Evolutionary conservation across 306 rosid species (phyloP).

Genomic region (Castanea mollissima): DNA sequence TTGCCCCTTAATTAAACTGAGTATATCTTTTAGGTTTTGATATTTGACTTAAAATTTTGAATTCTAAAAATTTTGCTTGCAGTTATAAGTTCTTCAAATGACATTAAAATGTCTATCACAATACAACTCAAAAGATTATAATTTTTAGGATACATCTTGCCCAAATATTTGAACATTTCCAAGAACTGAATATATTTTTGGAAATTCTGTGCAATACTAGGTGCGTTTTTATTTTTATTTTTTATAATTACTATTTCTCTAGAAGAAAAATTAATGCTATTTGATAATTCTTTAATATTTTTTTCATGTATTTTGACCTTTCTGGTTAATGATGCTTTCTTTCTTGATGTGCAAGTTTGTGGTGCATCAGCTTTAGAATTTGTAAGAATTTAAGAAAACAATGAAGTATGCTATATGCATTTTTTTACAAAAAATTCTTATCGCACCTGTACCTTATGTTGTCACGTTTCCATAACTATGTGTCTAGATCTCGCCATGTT

Average conservation of each 20-base stretch:
- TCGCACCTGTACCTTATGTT: background rate
- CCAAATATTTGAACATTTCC: background rate
- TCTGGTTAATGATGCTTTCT: background rate
- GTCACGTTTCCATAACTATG: background rate
- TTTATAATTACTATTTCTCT: background rate
- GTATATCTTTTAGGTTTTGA: too few species aligned
- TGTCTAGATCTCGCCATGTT: background rate
- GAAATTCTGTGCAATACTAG: background rate
- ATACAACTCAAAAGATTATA: too few species aligned
- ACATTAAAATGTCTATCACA: too few species aligned
- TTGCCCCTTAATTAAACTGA: too few species aligned
- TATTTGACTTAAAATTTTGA: too few species aligned
- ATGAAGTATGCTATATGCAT: background rate
- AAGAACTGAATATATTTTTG: background rate
- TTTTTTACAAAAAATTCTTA: background rate
- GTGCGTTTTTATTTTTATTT: background rate
- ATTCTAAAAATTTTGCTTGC: too few species aligned
- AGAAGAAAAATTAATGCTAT: background rate
- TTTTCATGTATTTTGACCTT: background rate
- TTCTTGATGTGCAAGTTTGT: background rate
- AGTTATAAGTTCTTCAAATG: too few species aligned
- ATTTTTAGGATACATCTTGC: background rate
- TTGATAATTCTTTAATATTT: background rate
- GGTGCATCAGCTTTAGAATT: background rate
- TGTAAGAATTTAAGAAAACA: background rate